Base-by-base conservation (phyloP, 495 filamentous ascomycete genomes). In the Acidomyces sp. region DNA sequence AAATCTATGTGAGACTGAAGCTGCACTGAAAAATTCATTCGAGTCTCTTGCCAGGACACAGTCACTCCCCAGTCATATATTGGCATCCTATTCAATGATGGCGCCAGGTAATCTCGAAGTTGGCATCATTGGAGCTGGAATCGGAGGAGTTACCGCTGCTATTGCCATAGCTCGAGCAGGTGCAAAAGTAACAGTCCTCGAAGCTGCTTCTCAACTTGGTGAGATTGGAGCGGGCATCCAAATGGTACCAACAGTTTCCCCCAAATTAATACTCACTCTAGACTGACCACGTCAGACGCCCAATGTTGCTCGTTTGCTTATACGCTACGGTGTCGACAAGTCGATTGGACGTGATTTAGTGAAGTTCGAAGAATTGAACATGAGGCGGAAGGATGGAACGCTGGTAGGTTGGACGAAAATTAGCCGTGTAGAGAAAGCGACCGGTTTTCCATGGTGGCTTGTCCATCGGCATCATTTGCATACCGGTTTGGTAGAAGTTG, bases 301-400 rank as follows among this genome's bases (percentile, higher is more conserved):
- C 12, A 51, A 51, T 20, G 48, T 47, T 9, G n/a, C 48, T 1
- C 24, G 48, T 1, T 22, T 51, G 13, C 43, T 51, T 2, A 43
- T 38, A 12, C 35, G 44, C 7, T 61, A 60, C 51, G 59, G 59
- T 24, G 54, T 63, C 23, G 49, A 53, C 29, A 53, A 62, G 27
- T 47, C 53, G 3, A 57, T 64, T 42, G 60, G 62, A 25, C 45
- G 55, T 6, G 52, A 64, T 39, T 41, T 66, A 9, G 59, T 63
- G 2, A 51, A 55, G 21, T 52, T 62, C 35, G 45, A 55, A 26
- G 62, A 66, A 33, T 31, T 66, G 31, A 66, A 64, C 33, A 55
- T 66, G 54, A 48, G 62, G 11, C 39, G 46, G 20, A 61, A 50
- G 50, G 59, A 64, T 47, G 60, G 62, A 11, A 60, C 58, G 3